phyloP scores from a whole-genome alignment of 805 yeast genomes.

The Cyberlindnera mycetangii region DNA sequence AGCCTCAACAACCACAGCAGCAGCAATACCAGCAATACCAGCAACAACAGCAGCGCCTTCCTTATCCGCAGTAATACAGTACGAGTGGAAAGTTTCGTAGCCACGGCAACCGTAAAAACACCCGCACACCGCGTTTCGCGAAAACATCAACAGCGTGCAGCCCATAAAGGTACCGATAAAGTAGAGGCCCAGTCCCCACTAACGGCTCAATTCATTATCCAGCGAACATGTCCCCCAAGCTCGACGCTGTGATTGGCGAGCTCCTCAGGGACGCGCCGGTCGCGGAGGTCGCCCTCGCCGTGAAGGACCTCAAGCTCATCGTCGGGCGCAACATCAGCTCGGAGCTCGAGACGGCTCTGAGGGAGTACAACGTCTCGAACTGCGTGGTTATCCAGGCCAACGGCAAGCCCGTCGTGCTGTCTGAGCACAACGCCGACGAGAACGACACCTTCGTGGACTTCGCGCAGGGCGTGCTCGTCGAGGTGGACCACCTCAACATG shows the following conservation, averaged over 20 bases:
- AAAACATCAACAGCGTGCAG: too few relatives aligned
- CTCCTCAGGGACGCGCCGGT: constrained; percentile 15
- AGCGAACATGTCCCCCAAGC: constrained; percentile 2
- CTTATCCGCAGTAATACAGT: constrained; percentile 6
- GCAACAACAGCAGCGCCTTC: constrained; percentile 9
- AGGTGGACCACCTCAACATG: constrained; percentile 52
- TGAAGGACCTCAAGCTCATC: constrained; percentile 42
- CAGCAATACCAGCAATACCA: constrained; percentile 7
- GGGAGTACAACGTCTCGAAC: constrained; percentile 39
- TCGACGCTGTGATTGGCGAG: constrained; percentile 11
- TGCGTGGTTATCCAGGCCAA: constrained; percentile 34
- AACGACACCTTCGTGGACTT: constrained; percentile 55
- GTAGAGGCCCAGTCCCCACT: too few relatives aligned
- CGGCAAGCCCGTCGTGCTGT: constrained; percentile 28
- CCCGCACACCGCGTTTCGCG: neutral
- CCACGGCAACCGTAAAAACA: neutral
- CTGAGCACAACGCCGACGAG: constrained; percentile 45
- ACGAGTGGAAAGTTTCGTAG: neutral
- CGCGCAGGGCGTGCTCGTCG: constrained; percentile 44
- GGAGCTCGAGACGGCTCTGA: constrained; percentile 35
- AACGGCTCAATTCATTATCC: too few relatives aligned
- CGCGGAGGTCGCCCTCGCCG: constrained; percentile 28
- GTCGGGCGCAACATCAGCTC: constrained; percentile 38
- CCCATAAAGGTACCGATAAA: too few relatives aligned
- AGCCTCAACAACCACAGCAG: constrained; percentile 2